Evolutionary conservation across 2,329 filamentous ascomycete genomes (phyloP), one percentile per base, ranked within the genome.

Genomic region (Didymella glomerata): DNA sequence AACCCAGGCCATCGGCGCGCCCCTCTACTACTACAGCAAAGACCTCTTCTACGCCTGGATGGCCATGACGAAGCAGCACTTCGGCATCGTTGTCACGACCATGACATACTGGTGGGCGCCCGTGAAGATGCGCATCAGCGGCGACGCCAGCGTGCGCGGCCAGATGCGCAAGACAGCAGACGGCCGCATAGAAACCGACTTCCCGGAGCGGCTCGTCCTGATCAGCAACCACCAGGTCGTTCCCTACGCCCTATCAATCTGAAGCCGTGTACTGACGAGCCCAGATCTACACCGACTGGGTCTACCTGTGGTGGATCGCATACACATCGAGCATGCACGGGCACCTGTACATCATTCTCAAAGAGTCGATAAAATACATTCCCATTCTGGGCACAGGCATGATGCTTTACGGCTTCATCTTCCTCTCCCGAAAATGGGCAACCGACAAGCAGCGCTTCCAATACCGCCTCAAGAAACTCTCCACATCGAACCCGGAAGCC

Each of bases 221-320:
- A 89, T 96, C 67, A 90, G 92, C 27, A 96, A 96, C 74, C 92
- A 96, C 74, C 92, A 95, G 72, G 76, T 82, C 25, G 24, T 27
- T 30, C 62, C 28, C 16, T 22, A 27, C 36, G 20, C 1, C 11
- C 28, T 10, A 53, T 16, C 24, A 6, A 2, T 40, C 18, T 16
- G 7, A 2, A 40, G 28, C 13, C 20, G 20, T 14, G 10, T 9
- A 16, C 28, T 32, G 42, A 69, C 72, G 34, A 73, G 52, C 3
- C 3, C 57, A 80, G 87, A 89, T 94, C 63, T 94, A 94, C 76
- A 93, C 91, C 10, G 92, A 96, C 78, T 96, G 92, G 92, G 78
- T 96, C 20, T 96, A 96, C 75, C 85, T 96, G n/a, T 96, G 92
- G 92, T 96, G 92, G 92, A 87, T 90, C 22, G 90, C 87, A 47